phyloP scores from a whole-genome alignment of 106 monocot species.

The Acorus gramineus region DNA sequence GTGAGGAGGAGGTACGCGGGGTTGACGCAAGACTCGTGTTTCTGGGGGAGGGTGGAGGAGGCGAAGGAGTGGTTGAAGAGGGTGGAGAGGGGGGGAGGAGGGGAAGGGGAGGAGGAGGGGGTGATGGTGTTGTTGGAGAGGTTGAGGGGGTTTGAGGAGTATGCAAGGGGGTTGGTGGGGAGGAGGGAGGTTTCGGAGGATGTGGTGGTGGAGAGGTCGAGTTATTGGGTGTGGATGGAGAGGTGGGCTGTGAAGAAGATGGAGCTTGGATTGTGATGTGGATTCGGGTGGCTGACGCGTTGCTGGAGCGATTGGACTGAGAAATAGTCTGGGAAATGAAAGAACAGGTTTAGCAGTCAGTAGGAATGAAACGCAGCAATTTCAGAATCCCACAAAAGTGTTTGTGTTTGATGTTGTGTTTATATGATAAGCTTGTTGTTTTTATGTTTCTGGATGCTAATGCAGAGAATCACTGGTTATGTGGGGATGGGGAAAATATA shows the following conservation, averaged over 20 bases:
- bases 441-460: too few relatives aligned
- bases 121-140: constrained; percentile 10
- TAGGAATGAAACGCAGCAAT: too few relatives aligned
- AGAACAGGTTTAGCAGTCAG: too few relatives aligned
- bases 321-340: too few relatives aligned
- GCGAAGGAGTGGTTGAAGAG: constrained; percentile 25
- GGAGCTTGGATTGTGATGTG: background rate
- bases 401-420: too few relatives aligned
- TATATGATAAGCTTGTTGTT: too few relatives aligned
- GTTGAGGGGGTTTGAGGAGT: constrained; percentile 31
- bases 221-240: constrained; percentile 33
- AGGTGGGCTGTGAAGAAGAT: constrained; percentile 30
- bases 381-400: too few relatives aligned
- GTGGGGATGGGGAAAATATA: too few relatives aligned
- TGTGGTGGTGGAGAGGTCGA: constrained; percentile 36
- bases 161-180: constrained; percentile 28
- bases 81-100: background rate
- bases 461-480: too few relatives aligned
- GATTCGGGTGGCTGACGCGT: too few relatives aligned
- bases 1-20: constrained; percentile 29
- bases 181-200: constrained; percentile 49
- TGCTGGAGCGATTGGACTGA: too few relatives aligned
- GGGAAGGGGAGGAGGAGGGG: constrained; percentile 13
- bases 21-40: constrained; percentile 54
- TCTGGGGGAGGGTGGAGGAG: constrained; percentile 53